A percentile compares a stretch with the other conserved stretches of the same genome.
Conservation (phyloP, 805 yeast species). For the Kodamaea neixiangensis region DNA sequence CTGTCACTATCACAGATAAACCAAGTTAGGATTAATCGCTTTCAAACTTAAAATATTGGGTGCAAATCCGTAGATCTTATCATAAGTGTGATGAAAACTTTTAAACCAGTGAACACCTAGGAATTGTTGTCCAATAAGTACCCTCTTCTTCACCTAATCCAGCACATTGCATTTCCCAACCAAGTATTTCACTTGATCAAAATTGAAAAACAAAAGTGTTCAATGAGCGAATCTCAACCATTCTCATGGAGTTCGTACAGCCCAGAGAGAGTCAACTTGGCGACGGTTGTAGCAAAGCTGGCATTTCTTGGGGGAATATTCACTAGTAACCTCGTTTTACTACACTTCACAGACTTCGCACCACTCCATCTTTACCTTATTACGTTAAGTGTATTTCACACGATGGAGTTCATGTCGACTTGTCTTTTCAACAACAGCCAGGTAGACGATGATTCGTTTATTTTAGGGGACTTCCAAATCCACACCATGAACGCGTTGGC, state of each 20-base stretch:
- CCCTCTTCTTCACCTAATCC: too few species aligned
- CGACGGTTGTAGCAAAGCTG: slow-evolving; percentile 34
- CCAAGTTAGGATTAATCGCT: too few species aligned
- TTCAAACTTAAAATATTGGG: too few species aligned
- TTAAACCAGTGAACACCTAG: too few species aligned
- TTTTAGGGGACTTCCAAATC: slow-evolving; percentile 24
- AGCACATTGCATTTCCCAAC: too few species aligned
- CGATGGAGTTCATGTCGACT: slow-evolving; percentile 79
- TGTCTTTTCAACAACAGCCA: slow-evolving; percentile 68
- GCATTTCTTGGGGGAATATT: slow-evolving; percentile 31
- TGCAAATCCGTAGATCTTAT: too few species aligned
- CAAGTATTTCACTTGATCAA: not conserved
- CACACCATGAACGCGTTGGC: slow-evolving; percentile 19
- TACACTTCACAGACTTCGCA: slow-evolving; percentile 1
- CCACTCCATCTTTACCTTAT: slow-evolving; percentile 10
- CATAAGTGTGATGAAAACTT: too few species aligned
- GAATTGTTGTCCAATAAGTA: too few species aligned
- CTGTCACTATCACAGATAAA: too few species aligned
- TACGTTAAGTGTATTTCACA: slow-evolving; percentile 59
- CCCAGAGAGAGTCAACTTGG: slow-evolving; percentile 29
- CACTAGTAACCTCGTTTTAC: slow-evolving; percentile 16
- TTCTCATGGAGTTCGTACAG: slow-evolving; percentile 17
- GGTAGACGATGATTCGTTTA: slow-evolving; percentile 59
- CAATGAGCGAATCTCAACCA: not conserved
- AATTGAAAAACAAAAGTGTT: not conserved